These are phyloP conservation scores for Metschnikowia reukaufii DNA, from an alignment of 805 yeast species.

Conservation along the genomic window DNA sequence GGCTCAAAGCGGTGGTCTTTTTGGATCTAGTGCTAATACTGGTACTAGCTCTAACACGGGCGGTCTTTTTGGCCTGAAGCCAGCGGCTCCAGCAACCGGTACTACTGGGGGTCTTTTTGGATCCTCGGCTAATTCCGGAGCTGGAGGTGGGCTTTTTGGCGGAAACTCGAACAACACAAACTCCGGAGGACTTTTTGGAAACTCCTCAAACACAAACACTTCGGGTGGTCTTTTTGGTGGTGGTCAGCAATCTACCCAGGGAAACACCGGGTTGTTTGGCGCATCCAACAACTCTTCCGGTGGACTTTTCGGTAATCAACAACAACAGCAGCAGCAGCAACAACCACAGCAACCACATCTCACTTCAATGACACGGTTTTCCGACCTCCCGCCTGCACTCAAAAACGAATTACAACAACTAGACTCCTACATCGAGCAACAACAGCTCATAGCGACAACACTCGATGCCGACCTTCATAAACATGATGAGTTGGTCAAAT, in stretches of 20 bases:
- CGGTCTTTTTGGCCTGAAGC: constrained; percentile 13
- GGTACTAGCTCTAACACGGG: constrained; percentile 2
- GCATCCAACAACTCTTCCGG: constrained; percentile 11
- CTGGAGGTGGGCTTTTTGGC: constrained; percentile 19
- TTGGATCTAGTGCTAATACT: constrained; percentile 5
- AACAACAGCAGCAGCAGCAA: constrained; percentile 38
- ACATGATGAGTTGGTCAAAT: constrained; percentile 62
- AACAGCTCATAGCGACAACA: constrained; percentile 69
- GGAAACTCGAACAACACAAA: constrained; percentile 7
- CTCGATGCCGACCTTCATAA: constrained; percentile 60
- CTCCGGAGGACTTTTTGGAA: constrained; percentile 18
- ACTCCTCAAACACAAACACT: constrained; percentile 23
- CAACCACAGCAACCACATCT: constrained; percentile 49
- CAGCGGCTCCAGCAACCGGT: constrained; percentile 7
- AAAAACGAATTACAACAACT: constrained; percentile 68
- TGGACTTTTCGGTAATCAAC: constrained; percentile 17
- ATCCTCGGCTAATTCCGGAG: constrained; percentile 3
- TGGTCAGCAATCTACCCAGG: constrained; percentile 12
- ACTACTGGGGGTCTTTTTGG: constrained; percentile 13
- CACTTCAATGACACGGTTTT: constrained; percentile 73
- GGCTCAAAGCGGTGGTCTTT: constrained; percentile 13
- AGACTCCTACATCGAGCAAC: constrained; percentile 70
- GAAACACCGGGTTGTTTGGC: constrained; percentile 14
- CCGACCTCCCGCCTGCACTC: constrained; percentile 69
- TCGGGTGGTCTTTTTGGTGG: constrained; percentile 35